Conservation (phyloP, 2,329 filamentous ascomycete genomes). For the Neonectria coccinea region DNA sequence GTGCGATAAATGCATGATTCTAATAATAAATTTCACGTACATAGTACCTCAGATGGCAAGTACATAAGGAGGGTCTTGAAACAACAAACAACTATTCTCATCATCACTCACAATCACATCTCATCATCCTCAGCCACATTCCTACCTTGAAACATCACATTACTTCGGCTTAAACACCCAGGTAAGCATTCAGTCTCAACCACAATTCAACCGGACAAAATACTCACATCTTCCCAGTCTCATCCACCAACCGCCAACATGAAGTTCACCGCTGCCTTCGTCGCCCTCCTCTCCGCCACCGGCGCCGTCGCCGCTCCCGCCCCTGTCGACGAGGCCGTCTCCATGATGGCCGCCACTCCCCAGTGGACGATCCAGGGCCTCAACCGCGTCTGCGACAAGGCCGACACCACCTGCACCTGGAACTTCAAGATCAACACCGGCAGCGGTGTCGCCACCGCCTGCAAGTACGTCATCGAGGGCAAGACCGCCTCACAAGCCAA, state of each 20-base stretch:
- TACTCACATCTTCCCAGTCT: not conserved
- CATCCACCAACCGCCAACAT: slow-evolving; percentile 48
- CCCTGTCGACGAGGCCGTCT: slow-evolving; percentile 43
- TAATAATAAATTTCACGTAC: not conserved
- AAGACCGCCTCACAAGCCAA: slow-evolving; percentile 51
- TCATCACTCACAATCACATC: not conserved
- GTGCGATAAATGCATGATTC: not conserved
- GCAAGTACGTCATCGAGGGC: slow-evolving; percentile 48
- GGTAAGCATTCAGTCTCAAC: not conserved
- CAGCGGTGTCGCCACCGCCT: slow-evolving; percentile 50
- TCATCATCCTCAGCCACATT: not conserved
- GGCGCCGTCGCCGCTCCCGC: slow-evolving; percentile 52
- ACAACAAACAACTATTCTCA: not conserved
- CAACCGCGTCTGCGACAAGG: slow-evolving; percentile 54
- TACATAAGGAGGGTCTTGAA: not conserved
- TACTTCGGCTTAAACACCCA: not conserved
- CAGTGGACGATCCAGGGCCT: slow-evolving; percentile 57
- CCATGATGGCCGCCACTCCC: slow-evolving; percentile 54
- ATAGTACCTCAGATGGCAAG: not conserved
- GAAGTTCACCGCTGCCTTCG: slow-evolving; percentile 56
- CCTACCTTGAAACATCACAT: not conserved
- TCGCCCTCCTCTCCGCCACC: slow-evolving; percentile 46
- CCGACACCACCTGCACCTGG: slow-evolving; percentile 56
- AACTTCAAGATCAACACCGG: slow-evolving; percentile 59
- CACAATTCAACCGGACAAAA: not conserved